Conservation (phyloP, 192 early-diverging fungal genomes). For the Physocladia obscura region DNA sequence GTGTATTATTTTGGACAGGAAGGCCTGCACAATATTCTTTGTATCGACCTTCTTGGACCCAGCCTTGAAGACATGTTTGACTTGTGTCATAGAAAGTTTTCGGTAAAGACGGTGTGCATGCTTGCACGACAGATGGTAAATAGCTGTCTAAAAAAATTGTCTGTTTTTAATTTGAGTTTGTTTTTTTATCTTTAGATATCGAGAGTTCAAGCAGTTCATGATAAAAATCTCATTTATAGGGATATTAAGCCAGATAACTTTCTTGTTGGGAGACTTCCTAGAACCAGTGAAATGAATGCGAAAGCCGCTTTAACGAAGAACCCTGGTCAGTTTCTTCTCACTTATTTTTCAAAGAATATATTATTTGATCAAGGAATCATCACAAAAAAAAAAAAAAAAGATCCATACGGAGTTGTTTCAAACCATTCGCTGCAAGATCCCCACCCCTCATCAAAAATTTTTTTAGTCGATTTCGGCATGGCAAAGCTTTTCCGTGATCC, state of each 20-base stretch:
- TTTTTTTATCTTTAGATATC: conserved; percentile 55
- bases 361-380: not conserved
- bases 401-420: conserved; percentile 43
- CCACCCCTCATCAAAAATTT: conserved; percentile 79
- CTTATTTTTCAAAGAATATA: no score
- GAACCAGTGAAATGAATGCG: conserved; percentile 21
- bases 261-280: conserved; percentile 65
- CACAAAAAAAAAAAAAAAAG: conserved; percentile 10
- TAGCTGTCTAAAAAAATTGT: conserved; percentile 2
- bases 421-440: conserved; percentile 58
- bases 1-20: conserved; percentile 97
- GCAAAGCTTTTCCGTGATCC: conserved; percentile 86
- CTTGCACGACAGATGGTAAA: conserved; percentile 90
- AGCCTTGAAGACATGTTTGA: conserved; percentile 94
- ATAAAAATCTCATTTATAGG: conserved; percentile 88
- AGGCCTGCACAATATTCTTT: conserved; percentile 94
- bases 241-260: conserved; percentile 86
- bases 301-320: conserved; percentile 1
- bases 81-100: conserved; percentile 87
- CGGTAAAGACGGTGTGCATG: conserved; percentile 90
- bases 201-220: conserved; percentile 77
- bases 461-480: conserved; percentile 92
- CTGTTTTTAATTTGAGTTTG: not conserved
- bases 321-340: not conserved
- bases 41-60: conserved; percentile 91